Evolutionary conservation across 2,329 filamentous ascomycete species (phyloP).

Genomic region (Penicillium corylophilum): DNA sequence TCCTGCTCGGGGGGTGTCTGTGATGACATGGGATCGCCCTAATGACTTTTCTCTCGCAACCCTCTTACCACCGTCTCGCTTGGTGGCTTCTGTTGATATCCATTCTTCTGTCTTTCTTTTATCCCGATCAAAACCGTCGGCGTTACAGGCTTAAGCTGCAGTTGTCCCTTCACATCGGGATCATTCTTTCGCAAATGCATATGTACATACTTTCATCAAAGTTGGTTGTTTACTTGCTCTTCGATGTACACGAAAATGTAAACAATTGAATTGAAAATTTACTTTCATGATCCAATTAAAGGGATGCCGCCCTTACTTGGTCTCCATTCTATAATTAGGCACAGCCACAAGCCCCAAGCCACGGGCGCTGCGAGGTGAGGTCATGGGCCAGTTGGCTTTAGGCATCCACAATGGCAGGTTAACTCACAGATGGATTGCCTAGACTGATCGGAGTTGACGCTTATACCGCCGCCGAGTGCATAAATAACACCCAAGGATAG

Average conservation of each 20-base stretch:
- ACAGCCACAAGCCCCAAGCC: not conserved
- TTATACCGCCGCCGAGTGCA: no score
- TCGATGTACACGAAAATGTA: not conserved
- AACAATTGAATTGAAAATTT: not conserved
- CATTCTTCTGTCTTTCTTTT: slow-evolving; percentile 3
- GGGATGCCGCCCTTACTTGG: not conserved
- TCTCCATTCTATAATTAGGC: not conserved
- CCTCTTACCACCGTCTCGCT: not conserved
- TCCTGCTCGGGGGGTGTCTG: slow-evolving; percentile 1
- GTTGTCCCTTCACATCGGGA: not conserved
- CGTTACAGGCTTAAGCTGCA: slow-evolving; percentile 1
- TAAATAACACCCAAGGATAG: not conserved
- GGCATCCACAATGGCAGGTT: not conserved
- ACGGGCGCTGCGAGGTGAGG: not conserved
- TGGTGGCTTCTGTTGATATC: slow-evolving; percentile 10
- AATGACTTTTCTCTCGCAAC: slow-evolving; percentile 3
- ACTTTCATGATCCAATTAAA: not conserved
- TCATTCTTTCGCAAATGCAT: slow-evolving; percentile 6
- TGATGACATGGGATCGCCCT: slow-evolving; percentile 1
- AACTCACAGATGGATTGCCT: not conserved
- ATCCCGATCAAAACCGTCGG: slow-evolving; percentile 4
- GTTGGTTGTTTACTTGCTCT: not conserved
- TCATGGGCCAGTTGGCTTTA: not conserved
- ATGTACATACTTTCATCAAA: slow-evolving; percentile 13
- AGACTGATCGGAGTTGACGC: not conserved